Evolutionary conservation across 768 basidiomycete species (phyloP), one percentile per base, ranked within the genome.

Genomic region (Podaxis mareebaensis): DNA sequence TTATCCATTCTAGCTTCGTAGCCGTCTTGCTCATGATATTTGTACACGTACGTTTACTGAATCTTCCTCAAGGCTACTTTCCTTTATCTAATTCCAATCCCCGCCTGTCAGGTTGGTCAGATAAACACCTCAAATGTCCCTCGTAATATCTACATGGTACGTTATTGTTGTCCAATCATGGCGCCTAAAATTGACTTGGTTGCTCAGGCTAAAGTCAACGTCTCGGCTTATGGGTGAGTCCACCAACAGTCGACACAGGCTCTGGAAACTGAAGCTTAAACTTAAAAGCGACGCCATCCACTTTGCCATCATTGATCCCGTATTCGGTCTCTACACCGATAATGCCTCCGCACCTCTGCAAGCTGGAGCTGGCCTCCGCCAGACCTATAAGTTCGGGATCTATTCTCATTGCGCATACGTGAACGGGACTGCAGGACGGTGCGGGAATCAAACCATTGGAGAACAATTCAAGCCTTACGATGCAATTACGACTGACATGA

Each of bases 371-470:
- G 92, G 92, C 20, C 75, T 93, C 61, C 85, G 92, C 68, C 83
- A 87, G 71, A 74, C 80, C 64, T 94, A 94, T 76, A 77, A 85
- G 64, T 93, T 89, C 66, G 92, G 92, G n/a, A 78, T 94, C 26
- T 94, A 93, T 76, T 85, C 86, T 20, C 85, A 90, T 71, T 94
- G 92, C 68, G 92, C 82, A 68, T 93, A 88, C 68, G 77, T 89
- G 67, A 83, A 86, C 66, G 73, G 76, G 46, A 80, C 81, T 22
- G 78, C 77, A 33, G 92, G 91, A 28, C 81, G 75, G 54, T 93
- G 92, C 72, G 82, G 86, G 33, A 88, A 87, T 68, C 76, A 80
- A 46, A 83, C 86, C 36, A 73, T 82, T 33, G 90, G 84, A 53
- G 75, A 79, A 66, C 79, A 78, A 61, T 92, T 89, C 72, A 77